Evolutionary conservation across 2,329 filamentous ascomycete genomes (phyloP), one percentile per base, ranked within the genome.

Genomic region (Dactylellina haptotyla): DNA sequence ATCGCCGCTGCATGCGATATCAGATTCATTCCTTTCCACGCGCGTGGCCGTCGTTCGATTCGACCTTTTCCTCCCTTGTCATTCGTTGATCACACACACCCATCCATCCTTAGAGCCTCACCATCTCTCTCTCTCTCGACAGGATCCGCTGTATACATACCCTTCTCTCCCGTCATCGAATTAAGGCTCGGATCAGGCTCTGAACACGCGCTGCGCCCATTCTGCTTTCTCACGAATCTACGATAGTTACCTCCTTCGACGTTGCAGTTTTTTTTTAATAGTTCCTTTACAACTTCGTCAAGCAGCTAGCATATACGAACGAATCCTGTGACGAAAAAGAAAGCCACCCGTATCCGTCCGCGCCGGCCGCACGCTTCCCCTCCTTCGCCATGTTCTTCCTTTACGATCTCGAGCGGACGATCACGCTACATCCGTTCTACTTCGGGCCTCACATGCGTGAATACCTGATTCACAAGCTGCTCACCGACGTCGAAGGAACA

Each of bases 361-460:
- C 62, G 57, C 57, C 50, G 70, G 57, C 46, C 64, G 57, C 62
- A 57, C 37, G 30, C 48, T 72, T 51, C 45, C 32, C 20, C n/a
- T 53, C 41, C 65, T 72, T 25, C 78, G 45, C 32, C 41, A 99
- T 99, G 95, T 99, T 98, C 83, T 99, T 99, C 84, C 91, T 99
- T 76, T 92, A 97, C 83, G 94, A 97, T 80, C 90, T 98, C 82
- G 93, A 97, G 83, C 93, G 94, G 80, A 90, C 92, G 80, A 93
- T 98, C 79, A 93, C 92, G 78, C 87, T 99, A 79, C 95, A 99
- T 80, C 95, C 95, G 26, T 98, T 94, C 10, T 99, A 96, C 84
- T 98, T 99, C 80, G 93, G 93, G 69, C 90, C 92, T 75, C 92
- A 95, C 80, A 96, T 97, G 85, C 90, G 94, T 78, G 90, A 96